Base-by-base conservation (phyloP, 23 red algal genomes). In the Gracilaria gracilis region DNA sequence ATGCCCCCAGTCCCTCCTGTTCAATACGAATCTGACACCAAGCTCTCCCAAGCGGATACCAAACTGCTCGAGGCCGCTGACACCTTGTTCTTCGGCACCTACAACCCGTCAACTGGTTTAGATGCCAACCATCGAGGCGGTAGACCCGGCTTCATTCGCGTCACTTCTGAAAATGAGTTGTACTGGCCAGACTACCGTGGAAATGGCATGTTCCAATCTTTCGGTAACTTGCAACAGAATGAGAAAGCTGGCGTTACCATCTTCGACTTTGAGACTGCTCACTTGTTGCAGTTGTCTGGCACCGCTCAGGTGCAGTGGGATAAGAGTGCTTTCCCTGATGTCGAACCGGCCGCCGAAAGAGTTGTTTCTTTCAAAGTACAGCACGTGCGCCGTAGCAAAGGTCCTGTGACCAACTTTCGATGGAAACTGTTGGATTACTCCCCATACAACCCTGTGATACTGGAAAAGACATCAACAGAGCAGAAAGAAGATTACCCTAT, bases 161-260 rank as follows among this genome's bases (percentile, higher is more conserved):
- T 81, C 0, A 28, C 38, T 0, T 33, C 50, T 0, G 66, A 71
- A 15, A 29, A 66, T 39, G 40, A 57, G 34, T 19, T 95, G 33
- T 84, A 57, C 50, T 95, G 83, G 84, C 67, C 83, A 28, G 93
- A 95, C 28, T 95, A 95, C 50, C 93, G 93, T 17, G 93, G 93
- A 38, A 95, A 95, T 31, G 93, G 93, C 4, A 83, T 95, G 77
- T 95, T 88, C 42, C 85, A 95, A 65, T 85, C 84, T 13, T 67
- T 59, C 44, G 93, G 93, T 11, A 95, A 95, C 79, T 54, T 95
- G 31, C 85, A 87, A 15, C 61, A 36, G 27, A 78, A 95, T 23
- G 69, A 70, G 0, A 66, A 67, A 19, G 93, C 93, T 6, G 93
- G 85, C 44, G 37, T 95, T 21, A 40, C 81, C 0, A 29, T 95